Conservation (phyloP, 2,329 filamentous ascomycete genomes). For the Fusarium tupiense region DNA sequence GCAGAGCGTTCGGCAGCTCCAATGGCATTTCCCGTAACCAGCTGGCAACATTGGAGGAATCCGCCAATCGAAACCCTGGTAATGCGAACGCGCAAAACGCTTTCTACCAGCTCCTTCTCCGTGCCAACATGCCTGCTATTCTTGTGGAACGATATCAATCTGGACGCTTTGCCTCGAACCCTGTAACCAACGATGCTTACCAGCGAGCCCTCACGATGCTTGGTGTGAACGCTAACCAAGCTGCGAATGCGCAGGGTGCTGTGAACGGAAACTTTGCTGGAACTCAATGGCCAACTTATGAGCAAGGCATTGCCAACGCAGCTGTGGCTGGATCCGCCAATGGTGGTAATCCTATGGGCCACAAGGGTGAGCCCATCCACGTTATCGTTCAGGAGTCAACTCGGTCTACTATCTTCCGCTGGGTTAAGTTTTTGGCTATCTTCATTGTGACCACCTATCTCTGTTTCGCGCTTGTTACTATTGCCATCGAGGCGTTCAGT, state of each 20-base stretch:
- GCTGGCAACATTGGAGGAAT: conserved; percentile 87
- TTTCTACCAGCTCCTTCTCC: conserved; percentile 91
- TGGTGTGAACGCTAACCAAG: conserved; percentile 44
- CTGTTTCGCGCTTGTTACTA: conserved; percentile 79
- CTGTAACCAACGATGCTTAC: conserved; percentile 81
- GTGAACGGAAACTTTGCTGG: conserved; percentile 34
- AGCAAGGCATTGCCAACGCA: conserved; percentile 45
- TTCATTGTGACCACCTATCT: conserved; percentile 85
- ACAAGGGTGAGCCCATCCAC: conserved; percentile 87
- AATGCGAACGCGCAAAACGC: conserved; percentile 91
- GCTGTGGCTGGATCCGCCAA: conserved; percentile 37
- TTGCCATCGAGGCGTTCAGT: conserved; percentile 84
- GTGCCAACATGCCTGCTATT: conserved; percentile 93
- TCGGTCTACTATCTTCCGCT: conserved; percentile 83
- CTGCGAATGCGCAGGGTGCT: conserved; percentile 36
- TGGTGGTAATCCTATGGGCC: conserved; percentile 61
- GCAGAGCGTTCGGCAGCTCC: conserved; percentile 54
- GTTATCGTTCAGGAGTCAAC: conserved; percentile 94
- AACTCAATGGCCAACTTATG: conserved; percentile 45
- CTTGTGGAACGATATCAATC: conserved; percentile 90
- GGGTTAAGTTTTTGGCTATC: conserved; percentile 85
- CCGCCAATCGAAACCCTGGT: conserved; percentile 89
- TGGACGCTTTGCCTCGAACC: conserved; percentile 83
- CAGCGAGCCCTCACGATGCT: conserved; percentile 70
- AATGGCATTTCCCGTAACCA: conserved; percentile 68